Percentiles rank a stretch among this genome's conserved stretches.
Conservation (phyloP, 768 basidiomycete genomes). For the Rhodotorula paludigena region DNA sequence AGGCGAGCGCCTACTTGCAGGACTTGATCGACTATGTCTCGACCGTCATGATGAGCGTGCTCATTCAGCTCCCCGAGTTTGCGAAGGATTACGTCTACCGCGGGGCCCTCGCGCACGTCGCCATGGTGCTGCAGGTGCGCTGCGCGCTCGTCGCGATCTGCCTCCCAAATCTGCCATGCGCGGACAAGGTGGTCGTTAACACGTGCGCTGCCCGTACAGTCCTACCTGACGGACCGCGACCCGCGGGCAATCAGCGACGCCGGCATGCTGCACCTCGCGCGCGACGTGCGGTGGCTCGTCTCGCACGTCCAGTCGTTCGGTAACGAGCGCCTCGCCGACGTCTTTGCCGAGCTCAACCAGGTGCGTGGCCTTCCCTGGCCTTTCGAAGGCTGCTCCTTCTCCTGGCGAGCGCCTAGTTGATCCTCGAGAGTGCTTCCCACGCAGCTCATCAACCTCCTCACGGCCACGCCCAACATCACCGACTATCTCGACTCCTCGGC, state of each 20-base stretch:
- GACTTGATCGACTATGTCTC: conserved; percentile 95
- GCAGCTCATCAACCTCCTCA: conserved; percentile 39
- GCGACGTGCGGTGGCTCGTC: conserved; percentile 40
- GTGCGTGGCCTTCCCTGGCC: conserved; percentile 14
- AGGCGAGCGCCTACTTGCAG: conserved; percentile 88
- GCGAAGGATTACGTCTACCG: conserved; percentile 87
- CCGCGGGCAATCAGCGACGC: conserved; percentile 34
- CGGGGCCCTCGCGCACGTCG: conserved; percentile 80
- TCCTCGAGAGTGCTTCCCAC: too few relatives aligned
- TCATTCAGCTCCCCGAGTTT: conserved; percentile 62
- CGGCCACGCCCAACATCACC: conserved; percentile 16
- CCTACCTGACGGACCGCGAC: conserved; percentile 39
- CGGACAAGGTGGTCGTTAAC: too few relatives aligned
- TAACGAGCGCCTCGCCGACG: conserved; percentile 31
- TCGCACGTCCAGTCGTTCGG: conserved; percentile 25
- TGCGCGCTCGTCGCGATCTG: accelerated
- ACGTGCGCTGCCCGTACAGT: conserved; percentile 29
- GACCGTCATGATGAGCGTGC: conserved; percentile 73
- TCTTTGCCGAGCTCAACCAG: conserved; percentile 41
- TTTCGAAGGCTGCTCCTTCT: too few relatives aligned
- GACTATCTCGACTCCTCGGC: conserved; percentile 39
- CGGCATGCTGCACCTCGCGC: conserved; percentile 33
- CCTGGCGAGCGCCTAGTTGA: background rate
- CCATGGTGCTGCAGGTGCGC: conserved; percentile 77
- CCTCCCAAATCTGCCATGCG: too few relatives aligned